Conservation (phyloP, 140 eudicot genomes). For the Stevia rebaudiana region DNA sequence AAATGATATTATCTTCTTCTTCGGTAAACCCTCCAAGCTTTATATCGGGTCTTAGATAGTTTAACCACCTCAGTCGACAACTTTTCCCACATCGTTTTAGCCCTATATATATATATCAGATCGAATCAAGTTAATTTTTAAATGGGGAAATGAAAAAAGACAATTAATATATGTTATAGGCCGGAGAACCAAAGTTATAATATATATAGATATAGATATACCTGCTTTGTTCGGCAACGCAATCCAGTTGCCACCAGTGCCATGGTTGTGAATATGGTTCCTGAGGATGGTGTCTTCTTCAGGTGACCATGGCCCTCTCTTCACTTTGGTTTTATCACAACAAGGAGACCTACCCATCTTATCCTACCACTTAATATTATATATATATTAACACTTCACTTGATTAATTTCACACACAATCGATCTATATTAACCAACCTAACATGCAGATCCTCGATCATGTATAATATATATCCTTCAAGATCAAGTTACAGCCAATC, state of each 20-base stretch:
- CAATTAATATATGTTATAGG: too few relatives aligned
- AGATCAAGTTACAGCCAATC: conserved; percentile 24
- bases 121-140: neutral
- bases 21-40: conserved; percentile 71
- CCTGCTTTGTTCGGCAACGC: conserved; percentile 81
- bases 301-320: conserved; percentile 94
- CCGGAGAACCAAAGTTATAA: neutral
- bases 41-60: conserved; percentile 66
- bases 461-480: too few relatives aligned
- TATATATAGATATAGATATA: conserved; percentile 1
- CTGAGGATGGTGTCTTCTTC: conserved; percentile 70
- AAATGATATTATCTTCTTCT: conserved; percentile 60
- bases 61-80: conserved; percentile 67
- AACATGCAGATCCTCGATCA: neutral
- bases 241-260: conserved; percentile 87
- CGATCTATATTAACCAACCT: conserved; percentile 7
- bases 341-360: conserved; percentile 89
- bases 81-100: conserved; percentile 79
- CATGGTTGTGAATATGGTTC: conserved; percentile 52
- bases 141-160: neutral
- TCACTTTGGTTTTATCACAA: conserved; percentile 77
- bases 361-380: too few relatives aligned
- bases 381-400: conserved; percentile 10
- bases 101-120: conserved; percentile 31
- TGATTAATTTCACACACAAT: conserved; percentile 17